Evolutionary conservation across 805 yeast genomes (phyloP), one percentile per base, ranked within the genome.

Genomic region (Saturnispora diversa): DNA sequence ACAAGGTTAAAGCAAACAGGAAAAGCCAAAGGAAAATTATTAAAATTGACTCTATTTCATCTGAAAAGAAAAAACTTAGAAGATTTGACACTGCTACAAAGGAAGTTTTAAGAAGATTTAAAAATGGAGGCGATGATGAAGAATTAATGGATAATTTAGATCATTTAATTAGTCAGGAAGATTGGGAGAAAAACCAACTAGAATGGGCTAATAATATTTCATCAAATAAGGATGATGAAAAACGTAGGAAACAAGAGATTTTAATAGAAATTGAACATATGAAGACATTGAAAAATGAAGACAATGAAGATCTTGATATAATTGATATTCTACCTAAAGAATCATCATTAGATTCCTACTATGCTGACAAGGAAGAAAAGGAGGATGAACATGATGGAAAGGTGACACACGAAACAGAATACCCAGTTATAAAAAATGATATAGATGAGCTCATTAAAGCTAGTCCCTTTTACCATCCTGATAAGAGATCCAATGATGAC

Each of bases 1-100:
- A 37, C 6, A 37, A 23, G 34, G 29, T 37, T 4, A 16, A 16
- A 12, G 17, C 19, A 8, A 23, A 15, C 11, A 13, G 25, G 19
- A 21, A 29, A 8, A 29, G 4, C 8, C 23, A 28, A 10, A 37
- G 35, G n/a, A 19, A 29, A 29, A 9, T 23, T 13, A 12, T 37
- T 2, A 20, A n/a, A 22, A 28, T 22, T 28, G 28, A 13, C 15
- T 15, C 19, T 16, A 8, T 17, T 12, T 23, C 11, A 25, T 3
- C 17, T 6, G 21, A 27, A 12, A 33, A 17, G 25, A 22, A 17
- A 11, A 33, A 34, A 15, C 13, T 39, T n/a, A 27, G 42, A 28
- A 39, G 29, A 19, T 39, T 39, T 33, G 37, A 39, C 12, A 33
- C 42, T 6, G 32, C 31, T n/a, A 39, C 37, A 9, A 39, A 39